Conservation (phyloP, 495 filamentous ascomycete species). For the Podospora sp. region DNA sequence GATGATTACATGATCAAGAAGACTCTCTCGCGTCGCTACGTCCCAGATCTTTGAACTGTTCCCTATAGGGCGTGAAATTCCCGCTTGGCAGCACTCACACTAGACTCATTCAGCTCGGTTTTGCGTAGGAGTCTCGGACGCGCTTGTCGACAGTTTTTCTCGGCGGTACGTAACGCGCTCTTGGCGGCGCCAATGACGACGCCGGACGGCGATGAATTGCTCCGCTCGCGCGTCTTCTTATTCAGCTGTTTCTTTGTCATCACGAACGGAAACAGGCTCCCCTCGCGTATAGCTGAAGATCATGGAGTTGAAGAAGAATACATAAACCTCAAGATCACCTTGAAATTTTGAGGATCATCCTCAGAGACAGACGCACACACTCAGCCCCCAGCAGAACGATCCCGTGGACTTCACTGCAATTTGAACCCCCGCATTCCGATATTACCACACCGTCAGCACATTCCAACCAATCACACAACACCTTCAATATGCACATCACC, state of each 20-base stretch:
- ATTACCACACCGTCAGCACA: neutral
- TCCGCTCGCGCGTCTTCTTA: neutral
- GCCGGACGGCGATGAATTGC: neutral
- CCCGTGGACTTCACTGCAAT: neutral
- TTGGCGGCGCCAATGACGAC: conserved; percentile 8
- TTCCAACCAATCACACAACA: neutral
- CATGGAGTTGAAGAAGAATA: neutral
- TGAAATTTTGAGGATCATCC: neutral
- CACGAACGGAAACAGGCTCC: neutral
- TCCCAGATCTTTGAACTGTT: neutral
- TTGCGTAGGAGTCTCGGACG: no score
- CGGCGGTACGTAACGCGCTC: neutral
- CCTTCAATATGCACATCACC: conserved; percentile 28
- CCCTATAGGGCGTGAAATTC: no score
- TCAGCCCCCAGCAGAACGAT: neutral
- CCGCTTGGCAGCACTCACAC: no score
- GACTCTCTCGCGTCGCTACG: neutral
- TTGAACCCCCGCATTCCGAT: conserved; percentile 1
- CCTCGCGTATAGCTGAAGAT: neutral
- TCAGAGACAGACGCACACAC: neutral
- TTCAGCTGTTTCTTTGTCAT: neutral
- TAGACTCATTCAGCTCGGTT: no score
- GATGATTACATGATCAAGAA: neutral
- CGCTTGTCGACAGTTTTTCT: neutral
- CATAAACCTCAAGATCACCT: neutral